Evolutionary conservation across 306 rosid species (phyloP), one percentile per base, ranked within the genome.

Genomic region (Cicer bijugum): DNA sequence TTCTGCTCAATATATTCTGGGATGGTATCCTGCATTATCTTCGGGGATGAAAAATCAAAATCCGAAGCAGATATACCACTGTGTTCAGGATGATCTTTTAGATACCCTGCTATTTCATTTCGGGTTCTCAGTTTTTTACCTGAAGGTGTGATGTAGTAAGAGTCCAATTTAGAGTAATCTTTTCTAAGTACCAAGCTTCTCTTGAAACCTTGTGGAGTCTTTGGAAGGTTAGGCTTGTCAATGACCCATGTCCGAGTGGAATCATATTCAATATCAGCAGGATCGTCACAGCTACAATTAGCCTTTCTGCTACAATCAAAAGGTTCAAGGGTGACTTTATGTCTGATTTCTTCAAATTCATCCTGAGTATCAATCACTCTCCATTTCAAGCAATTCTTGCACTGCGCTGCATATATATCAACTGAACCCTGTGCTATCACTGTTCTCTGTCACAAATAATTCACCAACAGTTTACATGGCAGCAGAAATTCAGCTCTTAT

Each of bases 111-210:
- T 2, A 88, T 62, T 86, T 95, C 96, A 42, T 88, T 87, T 39
- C 81, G 83, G 35, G 97, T 88, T 83, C 97, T 90, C 56, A 87
- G 45, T 57, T 70, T 87, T 78, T 92, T 95, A 19, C 97, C 97
- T 0, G 74, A 60, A 17, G 97, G 89, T 57, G 97, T 83, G 65
- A 82, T 78, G 74, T 85, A 91, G 76, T 90, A 88, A 15, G 91
- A 81, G 66, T 95, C 99, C 80, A 90, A 47, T 71, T 89, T 95
- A 69, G 97, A 88, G 83, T 87, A 88, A 76, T 95, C 94, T 69
- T 44, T 91, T 78, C 97, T 81, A 1, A 88, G 85, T 15, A 92
- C 88, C 86, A 92, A 74, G 40, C 69, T 84, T 82, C 97, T 88
- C 83, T 51, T 87, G 57, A 95, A 95, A 69, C 93, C 96, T 70